phyloP scores from a whole-genome alignment of 176 grass and related monocot genomes.

The Carex myosuroides region DNA sequence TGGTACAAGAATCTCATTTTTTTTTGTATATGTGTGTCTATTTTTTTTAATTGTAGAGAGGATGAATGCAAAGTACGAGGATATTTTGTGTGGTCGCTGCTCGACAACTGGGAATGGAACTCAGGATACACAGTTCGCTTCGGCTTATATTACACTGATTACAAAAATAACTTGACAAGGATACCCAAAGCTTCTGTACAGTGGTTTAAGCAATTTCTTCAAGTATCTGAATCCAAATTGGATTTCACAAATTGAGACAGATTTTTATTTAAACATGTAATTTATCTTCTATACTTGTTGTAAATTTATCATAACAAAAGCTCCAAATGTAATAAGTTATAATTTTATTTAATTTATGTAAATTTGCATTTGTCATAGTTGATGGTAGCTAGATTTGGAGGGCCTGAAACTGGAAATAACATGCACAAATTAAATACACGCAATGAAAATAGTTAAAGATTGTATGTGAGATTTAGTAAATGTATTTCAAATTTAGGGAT shows the following conservation, averaged over 20 bases:
- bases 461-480: no score
- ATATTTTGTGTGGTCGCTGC: constrained; percentile 78
- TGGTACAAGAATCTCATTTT: not conserved
- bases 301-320: not conserved
- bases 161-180: constrained; percentile 69
- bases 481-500: no score
- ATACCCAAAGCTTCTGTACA: constrained; percentile 68
- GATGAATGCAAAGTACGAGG: constrained; percentile 65
- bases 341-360: not conserved
- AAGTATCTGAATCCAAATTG: constrained; percentile 18
- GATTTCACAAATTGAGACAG: constrained; percentile 9
- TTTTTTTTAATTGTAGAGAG: constrained; percentile 32
- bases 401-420: not conserved
- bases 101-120: constrained; percentile 97
- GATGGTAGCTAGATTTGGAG: not conserved
- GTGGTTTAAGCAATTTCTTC: constrained; percentile 59
- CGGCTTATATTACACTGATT: constrained; percentile 69
- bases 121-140: constrained; percentile 80
- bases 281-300: not conserved
- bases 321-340: not conserved
- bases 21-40: not conserved
- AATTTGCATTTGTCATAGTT: not conserved
- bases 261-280: constrained; percentile 1
- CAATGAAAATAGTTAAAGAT: no score
- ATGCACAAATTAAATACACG: not conserved